A percentile compares a stretch with the other conserved stretches of the same genome.
Evolutionary conservation across 306 rosid genomes (phyloP).

Genomic region (Lagenaria siceraria): DNA sequence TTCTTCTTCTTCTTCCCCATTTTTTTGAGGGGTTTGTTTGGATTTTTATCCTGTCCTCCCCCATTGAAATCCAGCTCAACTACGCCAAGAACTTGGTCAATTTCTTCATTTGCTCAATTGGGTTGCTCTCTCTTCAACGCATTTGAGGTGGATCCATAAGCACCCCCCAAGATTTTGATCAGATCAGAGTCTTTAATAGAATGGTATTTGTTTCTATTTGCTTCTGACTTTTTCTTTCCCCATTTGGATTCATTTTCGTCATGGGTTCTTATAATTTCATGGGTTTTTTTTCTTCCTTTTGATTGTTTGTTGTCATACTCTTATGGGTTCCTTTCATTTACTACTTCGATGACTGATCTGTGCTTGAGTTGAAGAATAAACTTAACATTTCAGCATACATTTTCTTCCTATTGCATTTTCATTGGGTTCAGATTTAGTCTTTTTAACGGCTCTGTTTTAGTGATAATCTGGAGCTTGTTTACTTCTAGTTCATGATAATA

Average conservation of each 20-base stretch:
- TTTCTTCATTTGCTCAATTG: constrained; percentile 21
- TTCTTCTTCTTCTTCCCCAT: not conserved
- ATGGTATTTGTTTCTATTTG: constrained; percentile 44
- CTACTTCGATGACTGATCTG: constrained; percentile 28
- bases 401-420: constrained; percentile 11
- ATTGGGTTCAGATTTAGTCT: not conserved
- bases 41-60: constrained; percentile 9
- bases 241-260: constrained; percentile 13
- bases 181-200: constrained; percentile 22
- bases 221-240: constrained; percentile 11
- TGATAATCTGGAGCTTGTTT: not conserved
- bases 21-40: constrained; percentile 10
- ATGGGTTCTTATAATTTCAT: not conserved
- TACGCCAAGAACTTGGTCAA: constrained; percentile 20
- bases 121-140: constrained; percentile 17
- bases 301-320: not conserved
- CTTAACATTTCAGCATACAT: not conserved
- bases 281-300: not conserved
- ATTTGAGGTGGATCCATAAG: constrained; percentile 49
- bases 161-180: constrained; percentile 42
- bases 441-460: not conserved
- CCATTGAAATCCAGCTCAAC: constrained; percentile 10
- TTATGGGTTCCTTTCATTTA: not conserved
- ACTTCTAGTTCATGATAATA: not conserved
- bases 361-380: constrained; percentile 18